A percentile compares a stretch with the other conserved stretches of the same genome.
phyloP scores from a whole-genome alignment of 192 early-diverging fungal genomes.

The Podila clonocystis region DNA sequence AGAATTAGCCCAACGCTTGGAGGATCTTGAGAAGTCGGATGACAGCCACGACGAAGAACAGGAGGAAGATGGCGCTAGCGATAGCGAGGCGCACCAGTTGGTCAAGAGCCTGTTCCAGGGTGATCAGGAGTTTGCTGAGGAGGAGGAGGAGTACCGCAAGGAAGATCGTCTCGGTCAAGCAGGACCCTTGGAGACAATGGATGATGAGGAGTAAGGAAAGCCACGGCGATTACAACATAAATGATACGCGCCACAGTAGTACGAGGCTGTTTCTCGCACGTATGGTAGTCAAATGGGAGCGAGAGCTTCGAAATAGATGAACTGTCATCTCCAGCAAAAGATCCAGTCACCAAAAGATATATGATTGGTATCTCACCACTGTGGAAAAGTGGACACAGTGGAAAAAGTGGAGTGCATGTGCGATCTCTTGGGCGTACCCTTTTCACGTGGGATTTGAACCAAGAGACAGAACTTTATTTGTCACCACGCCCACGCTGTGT shows the following conservation, averaged over 20 bases:
- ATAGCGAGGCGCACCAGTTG: neutral
- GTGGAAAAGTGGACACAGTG: too few species aligned
- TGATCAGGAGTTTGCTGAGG: neutral
- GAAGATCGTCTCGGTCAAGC: slow-evolving; percentile 27
- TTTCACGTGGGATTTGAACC: slow-evolving; percentile 3
- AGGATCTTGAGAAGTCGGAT: neutral
- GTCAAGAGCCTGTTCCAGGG: slow-evolving; percentile 1
- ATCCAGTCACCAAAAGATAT: too few species aligned
- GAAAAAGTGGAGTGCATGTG: neutral
- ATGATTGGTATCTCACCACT: neutral
- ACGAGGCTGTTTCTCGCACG: too few species aligned
- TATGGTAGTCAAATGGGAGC: too few species aligned
- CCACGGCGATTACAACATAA: neutral
- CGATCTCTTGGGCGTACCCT: neutral
- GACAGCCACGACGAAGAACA: neutral
- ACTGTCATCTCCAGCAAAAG: too few species aligned
- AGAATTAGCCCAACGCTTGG: neutral
- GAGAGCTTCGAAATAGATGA: too few species aligned
- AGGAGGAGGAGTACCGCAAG: neutral
- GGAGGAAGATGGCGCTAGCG: neutral
- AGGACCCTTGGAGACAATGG: slow-evolving; percentile 25
- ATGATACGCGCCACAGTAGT: neutral
- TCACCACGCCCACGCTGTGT: neutral
- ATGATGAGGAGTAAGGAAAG: slow-evolving; percentile 15
- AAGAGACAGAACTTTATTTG: neutral